Base-by-base conservation (phyloP, 1,139 yeast species). In the Yamadazyma songkhlaensis region DNA sequence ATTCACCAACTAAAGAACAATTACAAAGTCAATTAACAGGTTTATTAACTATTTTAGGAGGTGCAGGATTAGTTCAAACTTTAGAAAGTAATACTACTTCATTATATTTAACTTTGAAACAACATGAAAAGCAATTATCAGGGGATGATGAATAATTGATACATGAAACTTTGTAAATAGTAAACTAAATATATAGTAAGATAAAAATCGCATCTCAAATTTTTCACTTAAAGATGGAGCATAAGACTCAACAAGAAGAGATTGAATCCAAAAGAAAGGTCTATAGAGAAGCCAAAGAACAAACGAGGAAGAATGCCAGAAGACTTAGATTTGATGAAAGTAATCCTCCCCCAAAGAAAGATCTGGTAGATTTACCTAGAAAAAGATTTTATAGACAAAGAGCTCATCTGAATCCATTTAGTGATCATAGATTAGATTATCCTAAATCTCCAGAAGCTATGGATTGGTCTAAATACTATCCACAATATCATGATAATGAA, bases 401-500 rank as follows among this genome's bases (percentile, higher is more conserved):
- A 59, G 98, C 98, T 2, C 99, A 92, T 57, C 89, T 97, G 2
- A 92, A 92, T 55, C 98, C 98, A 20, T 92, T 92, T 53, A 86
- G 96, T 13, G 99, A 92, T 60, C 98, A 92, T 60, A 79, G 83
- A 51, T 70, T 94, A 37, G 96, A 87, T 45, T 92, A 92, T 53
- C 98, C 99, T 12, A 60, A 64, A 32, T 69, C 77, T 15, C 98
- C 99, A 2, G 76, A 70, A 29, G 73, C 70, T 22, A 92, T 94
- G 98, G 81, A 88, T 55, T 92, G 99, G 99, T 58, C 73, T 0
- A 73, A 67, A 50, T 65, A 83, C 40, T 92, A 81, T 51, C 97
- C 97, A 3, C 64, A 67, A 14, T 77, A 61, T 49, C 60, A 59
- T 38, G 75, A 78, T 45, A 65, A 59, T 35, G 59, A 58, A 6